Evolutionary conservation across 495 filamentous ascomycete species (phyloP).

Genomic region (Hyaloscypha finlandica): DNA sequence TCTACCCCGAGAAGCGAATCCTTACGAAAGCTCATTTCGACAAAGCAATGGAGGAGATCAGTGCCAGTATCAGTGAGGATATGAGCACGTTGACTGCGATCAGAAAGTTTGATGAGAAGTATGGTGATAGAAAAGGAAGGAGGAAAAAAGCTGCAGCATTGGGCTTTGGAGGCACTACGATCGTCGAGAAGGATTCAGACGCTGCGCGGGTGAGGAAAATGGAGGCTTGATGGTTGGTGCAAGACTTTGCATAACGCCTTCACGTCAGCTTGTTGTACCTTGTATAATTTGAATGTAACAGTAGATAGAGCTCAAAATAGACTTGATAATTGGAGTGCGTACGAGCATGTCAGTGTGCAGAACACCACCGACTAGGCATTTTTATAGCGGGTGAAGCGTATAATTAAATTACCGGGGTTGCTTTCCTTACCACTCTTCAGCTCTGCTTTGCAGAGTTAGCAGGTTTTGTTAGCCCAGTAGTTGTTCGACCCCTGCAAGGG

Average conservation of each 20-base stretch:
- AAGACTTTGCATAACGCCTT: neutral
- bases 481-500: too few species aligned
- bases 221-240: constrained; percentile 4
- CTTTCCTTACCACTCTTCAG: too few species aligned
- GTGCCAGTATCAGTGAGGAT: constrained; percentile 90
- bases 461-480: too few species aligned
- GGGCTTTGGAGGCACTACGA: constrained; percentile 62
- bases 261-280: too few species aligned
- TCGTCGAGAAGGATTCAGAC: constrained; percentile 38
- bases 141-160: constrained; percentile 59
- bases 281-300: neutral
- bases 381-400: too few species aligned
- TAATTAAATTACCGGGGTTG: too few species aligned
- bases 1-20: constrained; percentile 67
- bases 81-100: constrained; percentile 87
- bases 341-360: too few species aligned
- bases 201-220: constrained; percentile 39
- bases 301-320: neutral
- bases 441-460: too few species aligned
- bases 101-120: constrained; percentile 94
- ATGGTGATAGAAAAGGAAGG: constrained; percentile 80
- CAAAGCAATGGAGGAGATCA: constrained; percentile 84
- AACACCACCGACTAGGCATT: too few species aligned
- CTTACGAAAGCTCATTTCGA: constrained; percentile 73
- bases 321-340: neutral